Evolutionary conservation across 1,284 basidiomycete genomes (phyloP).

Genomic region (Ceratobasidium sp.): DNA sequence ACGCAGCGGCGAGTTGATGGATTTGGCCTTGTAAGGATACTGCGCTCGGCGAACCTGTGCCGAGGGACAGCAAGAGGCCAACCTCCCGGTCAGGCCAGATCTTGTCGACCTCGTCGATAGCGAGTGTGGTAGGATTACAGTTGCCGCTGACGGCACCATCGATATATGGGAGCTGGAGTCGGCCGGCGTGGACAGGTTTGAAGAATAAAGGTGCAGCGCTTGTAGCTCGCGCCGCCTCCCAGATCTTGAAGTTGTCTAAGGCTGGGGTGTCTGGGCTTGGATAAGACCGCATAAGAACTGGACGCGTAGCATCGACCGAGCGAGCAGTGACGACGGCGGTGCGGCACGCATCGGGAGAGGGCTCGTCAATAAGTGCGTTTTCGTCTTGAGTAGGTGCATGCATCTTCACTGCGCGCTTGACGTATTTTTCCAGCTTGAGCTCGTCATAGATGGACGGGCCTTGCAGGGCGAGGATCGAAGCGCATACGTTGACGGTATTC

Average conservation of each 20-base stretch:
- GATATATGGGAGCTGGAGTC: slow-evolving; percentile 5
- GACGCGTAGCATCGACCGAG: neutral
- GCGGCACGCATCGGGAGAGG: neutral
- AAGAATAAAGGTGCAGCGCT: slow-evolving; percentile 9
- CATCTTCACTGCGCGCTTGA: neutral
- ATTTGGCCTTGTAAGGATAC: neutral
- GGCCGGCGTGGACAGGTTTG: neutral
- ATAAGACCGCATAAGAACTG: slow-evolving; percentile 6
- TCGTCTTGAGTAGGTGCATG: neutral
- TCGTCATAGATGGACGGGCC: neutral
- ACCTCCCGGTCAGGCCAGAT: neutral
- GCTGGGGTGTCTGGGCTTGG: neutral
- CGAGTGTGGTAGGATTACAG: slow-evolving; percentile 2
- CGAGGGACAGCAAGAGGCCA: neutral
- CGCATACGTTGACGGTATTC: neutral
- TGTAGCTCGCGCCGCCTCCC: slow-evolving; percentile 6
- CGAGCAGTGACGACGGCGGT: slow-evolving; percentile 5
- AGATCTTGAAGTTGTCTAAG: neutral
- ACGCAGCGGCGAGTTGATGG: neutral
- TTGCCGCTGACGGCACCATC: slow-evolving; percentile 8
- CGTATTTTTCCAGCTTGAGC: neutral
- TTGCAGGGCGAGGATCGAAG: neutral
- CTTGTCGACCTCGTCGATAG: neutral
- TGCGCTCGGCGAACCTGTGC: neutral
- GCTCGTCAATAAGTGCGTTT: neutral